Base-by-base conservation (phyloP, 805 yeast species). In the Suhomyces faveliae region DNA sequence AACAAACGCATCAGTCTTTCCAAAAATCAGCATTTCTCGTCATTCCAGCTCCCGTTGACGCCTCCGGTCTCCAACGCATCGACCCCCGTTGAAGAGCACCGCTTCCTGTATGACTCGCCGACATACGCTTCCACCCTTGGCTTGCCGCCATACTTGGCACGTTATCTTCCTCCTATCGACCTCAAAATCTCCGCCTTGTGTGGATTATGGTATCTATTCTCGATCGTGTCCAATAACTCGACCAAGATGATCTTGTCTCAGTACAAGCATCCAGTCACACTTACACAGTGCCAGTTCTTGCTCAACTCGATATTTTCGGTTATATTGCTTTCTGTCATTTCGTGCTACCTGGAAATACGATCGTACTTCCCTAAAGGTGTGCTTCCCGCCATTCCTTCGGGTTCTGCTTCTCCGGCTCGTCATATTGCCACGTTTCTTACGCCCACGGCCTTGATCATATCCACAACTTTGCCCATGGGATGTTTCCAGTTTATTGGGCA, bases 401-500 rank as follows among this genome's bases (percentile, higher is more conserved):
- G 13, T 2, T 48, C 35, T 17, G 57, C 70, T 11, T 45, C 13
- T 21, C 44, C 47, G 54, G 54, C 59, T 55, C 37, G 37, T 9
- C 37, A 33, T 17, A 53, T 49, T 57, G 58, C 62, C 52, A 66
- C 59, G 25, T 80, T 86, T 53, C 55, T 85, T 12, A 68, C 67
- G 19, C 94, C 95, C 20, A 72, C 81, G 2, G 54, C 63, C 42
- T 60, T 74, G 44, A 71, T 85, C 27, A 56, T 87, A 12, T 60
- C 71, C 43, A 84, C 89, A 11, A 89, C 96, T 0, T 79, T 89
- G 19, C 98, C 98, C 15, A 89, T 92, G 96, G 98, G 97, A 6
- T 72, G 84, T 51, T 94, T 92, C 70, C 98, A 92, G 71, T 87
- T 92, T 55, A 73, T 85, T 17, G 99, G 98, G 17, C 98, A 92